Base-by-base conservation (phyloP, 1,284 basidiomycete genomes). In the Earliella scabrosa region DNA sequence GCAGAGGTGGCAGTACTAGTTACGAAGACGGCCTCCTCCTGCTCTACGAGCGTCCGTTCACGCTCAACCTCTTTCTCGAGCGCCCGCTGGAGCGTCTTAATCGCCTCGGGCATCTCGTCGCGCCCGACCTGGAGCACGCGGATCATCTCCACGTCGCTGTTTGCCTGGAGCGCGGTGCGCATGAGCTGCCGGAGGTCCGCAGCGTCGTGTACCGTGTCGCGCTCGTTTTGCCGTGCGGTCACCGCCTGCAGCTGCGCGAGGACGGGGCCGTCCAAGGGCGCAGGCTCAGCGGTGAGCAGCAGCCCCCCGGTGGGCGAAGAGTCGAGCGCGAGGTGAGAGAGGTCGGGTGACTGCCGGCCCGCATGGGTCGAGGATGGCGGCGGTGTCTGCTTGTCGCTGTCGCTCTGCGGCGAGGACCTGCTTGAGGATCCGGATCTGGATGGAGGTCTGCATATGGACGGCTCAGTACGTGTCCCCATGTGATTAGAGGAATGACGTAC, bases 21-120 rank as follows among this genome's bases (percentile, higher is more conserved):
- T n/a, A 65, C 49, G 34, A 60, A 21, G 32, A 56, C 64, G 11
- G 44, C 38, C n/a, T 58, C 61, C 36, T 56, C 59, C 43, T 50
- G 34, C 20, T 53, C 45, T 31, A 43, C 58, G 8, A 38, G 36
- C n/a, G 47, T 38, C 9, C 59, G 57, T 56, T 76, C 75, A 0
- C n/a, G n/a, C n/a, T n/a, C n/a, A n/a, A n/a, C n/a, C n/a, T n/a
- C n/a, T n/a, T n/a, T n/a, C n/a, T n/a, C n/a, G n/a, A n/a, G n/a
- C n/a, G n/a, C n/a, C n/a, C n/a, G n/a, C n/a, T n/a, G n/a, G n/a
- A n/a, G n/a, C n/a, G n/a, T n/a, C n/a, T n/a, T n/a, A n/a, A n/a
- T n/a, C n/a, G n/a, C n/a, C n/a, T n/a, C n/a, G n/a, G 87, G 86
- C 77, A 91, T 87, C 70, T 92, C 87, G 44, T 83, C 81, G 56